Base-by-base conservation (phyloP, 257 asterid genomes). In the Rubia yunnanensis region DNA sequence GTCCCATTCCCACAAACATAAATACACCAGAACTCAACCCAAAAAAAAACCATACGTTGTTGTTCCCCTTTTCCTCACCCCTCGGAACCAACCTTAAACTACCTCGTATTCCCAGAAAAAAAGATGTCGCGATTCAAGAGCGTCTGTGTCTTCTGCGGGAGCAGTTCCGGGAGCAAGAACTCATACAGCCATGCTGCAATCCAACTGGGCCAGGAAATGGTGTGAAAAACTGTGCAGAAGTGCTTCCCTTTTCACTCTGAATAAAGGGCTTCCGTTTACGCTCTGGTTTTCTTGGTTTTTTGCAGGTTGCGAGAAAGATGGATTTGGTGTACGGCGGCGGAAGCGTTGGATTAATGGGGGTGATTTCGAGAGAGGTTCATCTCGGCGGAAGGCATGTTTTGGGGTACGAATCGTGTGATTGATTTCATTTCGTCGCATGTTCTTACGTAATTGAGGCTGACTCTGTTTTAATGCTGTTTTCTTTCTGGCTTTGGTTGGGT, bases 71-170 rank as follows among this genome's bases (percentile, higher is more conserved):
- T 22, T 48, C 65, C 65, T 15, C 41, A 31, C 68, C 55, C 23
- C 4, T 53, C 5, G 26, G 38, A 31, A 2, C 54, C 52, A 44
- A 44, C 52, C 52, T n/a, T n/a, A n/a, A n/a, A n/a, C n/a, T 44
- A 44, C 52, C 52, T 44, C 14, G 52, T 44, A 44, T 44, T 15
- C 52, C 52, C 20, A 15, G 4, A 50, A 32, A 5, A 8, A 11
- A 68, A 23, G n/a, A 76, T 68, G 69, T 76, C 84, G 28, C 77
- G 82, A 72, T 82, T 82, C 74, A 82, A 70, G 74, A 77, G 76
- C 78, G 69, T 79, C 61, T 82, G 87, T 77, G 87, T 82, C 35
- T 82, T 82, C 66, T 79, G 87, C 69, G 87, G 87, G 23, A 79
- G 87, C 71, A 79, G 87, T 22, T 53, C 76, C 58, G 84, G 87